These are phyloP conservation scores for Yamadazyma laniorum DNA, from an alignment of 805 yeast genomes.

Conservation along the genomic window DNA sequence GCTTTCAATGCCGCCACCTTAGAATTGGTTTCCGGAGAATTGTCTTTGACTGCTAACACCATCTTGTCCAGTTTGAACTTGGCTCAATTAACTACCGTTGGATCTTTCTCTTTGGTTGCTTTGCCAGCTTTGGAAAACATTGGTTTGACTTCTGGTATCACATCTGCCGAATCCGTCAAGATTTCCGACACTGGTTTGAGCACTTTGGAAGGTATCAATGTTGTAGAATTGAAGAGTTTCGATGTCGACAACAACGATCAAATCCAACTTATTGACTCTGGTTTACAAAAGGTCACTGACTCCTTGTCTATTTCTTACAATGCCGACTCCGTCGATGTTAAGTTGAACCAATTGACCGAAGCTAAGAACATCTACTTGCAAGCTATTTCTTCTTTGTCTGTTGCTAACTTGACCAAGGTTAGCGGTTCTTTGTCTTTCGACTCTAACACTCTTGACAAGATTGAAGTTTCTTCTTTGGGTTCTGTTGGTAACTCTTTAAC, in stretches of 20 bases:
- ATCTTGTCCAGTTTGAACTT: constrained; percentile 64
- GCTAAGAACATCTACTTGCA: constrained; percentile 89
- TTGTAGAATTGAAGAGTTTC: constrained; percentile 47
- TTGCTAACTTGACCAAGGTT: constrained; percentile 64
- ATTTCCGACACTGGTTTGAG: constrained; percentile 74
- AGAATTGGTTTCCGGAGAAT: constrained; percentile 68
- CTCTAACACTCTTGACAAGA: constrained; percentile 60
- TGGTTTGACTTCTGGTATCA: constrained; percentile 66
- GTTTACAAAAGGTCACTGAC: constrained; percentile 70
- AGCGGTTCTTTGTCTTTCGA: constrained; percentile 82
- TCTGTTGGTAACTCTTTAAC: constrained; percentile 79
- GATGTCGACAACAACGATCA: constrained; percentile 89
- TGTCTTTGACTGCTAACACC: constrained; percentile 63
- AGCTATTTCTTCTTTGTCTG: constrained; percentile 70
- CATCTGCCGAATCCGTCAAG: constrained; percentile 66
- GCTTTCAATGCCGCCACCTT: constrained; percentile 77
- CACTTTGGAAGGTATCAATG: constrained; percentile 64
- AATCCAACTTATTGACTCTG: constrained; percentile 69
- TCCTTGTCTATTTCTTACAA: constrained; percentile 80
- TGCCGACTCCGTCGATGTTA: constrained; percentile 70
- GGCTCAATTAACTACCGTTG: constrained; percentile 79
- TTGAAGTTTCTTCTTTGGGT: constrained; percentile 55
- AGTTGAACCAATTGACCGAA: constrained; percentile 68
- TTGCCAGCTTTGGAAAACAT: constrained; percentile 78
- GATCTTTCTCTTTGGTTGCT: constrained; percentile 75